Conservation (phyloP, 1,284 basidiomycete genomes). For the Volvariella surrecta region DNA sequence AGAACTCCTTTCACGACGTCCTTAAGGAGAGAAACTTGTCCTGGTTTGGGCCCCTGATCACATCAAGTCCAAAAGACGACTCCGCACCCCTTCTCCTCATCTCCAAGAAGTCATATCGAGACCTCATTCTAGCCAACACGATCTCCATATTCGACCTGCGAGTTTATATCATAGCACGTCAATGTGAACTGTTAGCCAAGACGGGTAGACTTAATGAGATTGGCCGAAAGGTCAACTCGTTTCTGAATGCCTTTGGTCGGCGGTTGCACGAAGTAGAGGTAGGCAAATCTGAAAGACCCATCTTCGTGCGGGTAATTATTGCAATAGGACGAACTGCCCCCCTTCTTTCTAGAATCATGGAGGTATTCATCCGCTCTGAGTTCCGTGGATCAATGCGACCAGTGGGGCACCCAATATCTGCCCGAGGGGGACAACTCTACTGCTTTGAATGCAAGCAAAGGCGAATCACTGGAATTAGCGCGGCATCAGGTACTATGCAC, state of each 20-base stretch:
- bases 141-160: conserved; percentile 95
- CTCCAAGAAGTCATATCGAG: conserved; percentile 79
- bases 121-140: conserved; percentile 82
- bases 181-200: conserved; percentile 72
- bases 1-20: conserved; percentile 77
- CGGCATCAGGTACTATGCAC: conserved; percentile 56
- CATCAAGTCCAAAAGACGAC: conserved; percentile 68
- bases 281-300: conserved; percentile 14
- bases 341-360: conserved; percentile 89
- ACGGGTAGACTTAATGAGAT: conserved; percentile 64
- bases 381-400: conserved; percentile 78
- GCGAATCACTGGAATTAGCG: conserved; percentile 77
- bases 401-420: conserved; percentile 49
- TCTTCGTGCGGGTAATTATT: conserved; percentile 12
- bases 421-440: conserved; percentile 35
- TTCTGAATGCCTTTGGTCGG: conserved; percentile 78
- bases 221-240: conserved; percentile 56
- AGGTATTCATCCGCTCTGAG: conserved; percentile 87
- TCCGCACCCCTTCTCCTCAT: conserved; percentile 75
- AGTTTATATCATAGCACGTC: conserved; percentile 84
- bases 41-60: conserved; percentile 85
- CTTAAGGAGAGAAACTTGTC: conserved; percentile 76
- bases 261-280: conserved; percentile 74
- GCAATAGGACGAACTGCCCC: conserved; percentile 57
- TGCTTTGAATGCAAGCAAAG: conserved; percentile 63